These are phyloP conservation scores for Termitomyces sp. DNA, from an alignment of 768 basidiomycete genomes.

Conservation along the genomic window DNA sequence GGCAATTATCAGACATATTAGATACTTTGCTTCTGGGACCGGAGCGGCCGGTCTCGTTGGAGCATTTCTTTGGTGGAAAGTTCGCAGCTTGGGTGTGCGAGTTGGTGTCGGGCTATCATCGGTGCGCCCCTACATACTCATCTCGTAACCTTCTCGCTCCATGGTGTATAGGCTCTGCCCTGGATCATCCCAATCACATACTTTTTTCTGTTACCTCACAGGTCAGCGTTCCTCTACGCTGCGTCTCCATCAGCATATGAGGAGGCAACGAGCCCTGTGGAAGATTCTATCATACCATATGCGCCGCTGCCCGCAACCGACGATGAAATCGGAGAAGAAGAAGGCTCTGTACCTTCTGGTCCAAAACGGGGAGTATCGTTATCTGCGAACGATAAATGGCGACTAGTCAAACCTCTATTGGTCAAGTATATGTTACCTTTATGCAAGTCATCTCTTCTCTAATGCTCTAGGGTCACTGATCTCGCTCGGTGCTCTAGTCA, in stretches of 20 bases:
- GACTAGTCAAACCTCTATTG: slow-evolving; percentile 74
- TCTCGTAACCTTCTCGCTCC: neutral
- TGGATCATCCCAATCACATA: slow-evolving; percentile 74
- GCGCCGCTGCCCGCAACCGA: slow-evolving; percentile 36
- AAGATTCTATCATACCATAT: slow-evolving; percentile 30
- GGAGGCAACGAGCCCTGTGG: slow-evolving; percentile 25
- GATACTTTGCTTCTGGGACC: slow-evolving; percentile 92
- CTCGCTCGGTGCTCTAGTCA: slow-evolving; percentile 21
- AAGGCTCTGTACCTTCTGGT: slow-evolving; percentile 23
- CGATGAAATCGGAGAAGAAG: slow-evolving; percentile 37
- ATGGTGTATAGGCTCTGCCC: slow-evolving; percentile 65
- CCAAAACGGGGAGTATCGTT: slow-evolving; percentile 47
- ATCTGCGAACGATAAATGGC: slow-evolving; percentile 72
- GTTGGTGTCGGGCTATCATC: slow-evolving; percentile 79
- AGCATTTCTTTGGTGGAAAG: slow-evolving; percentile 92
- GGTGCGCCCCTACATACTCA: slow-evolving; percentile 34
- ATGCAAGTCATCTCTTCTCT: slow-evolving; percentile 44
- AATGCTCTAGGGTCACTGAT: neutral
- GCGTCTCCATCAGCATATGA: slow-evolving; percentile 32
- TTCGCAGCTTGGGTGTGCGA: slow-evolving; percentile 80
- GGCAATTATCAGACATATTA: slow-evolving; percentile 16
- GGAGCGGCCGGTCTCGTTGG: slow-evolving; percentile 93
- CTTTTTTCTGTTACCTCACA: slow-evolving; percentile 69
- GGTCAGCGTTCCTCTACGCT: slow-evolving; percentile 41
- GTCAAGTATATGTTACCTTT: slow-evolving; percentile 89